phyloP scores from a whole-genome alignment of 495 filamentous ascomycete species.

The Annulohypoxylon nitens region DNA sequence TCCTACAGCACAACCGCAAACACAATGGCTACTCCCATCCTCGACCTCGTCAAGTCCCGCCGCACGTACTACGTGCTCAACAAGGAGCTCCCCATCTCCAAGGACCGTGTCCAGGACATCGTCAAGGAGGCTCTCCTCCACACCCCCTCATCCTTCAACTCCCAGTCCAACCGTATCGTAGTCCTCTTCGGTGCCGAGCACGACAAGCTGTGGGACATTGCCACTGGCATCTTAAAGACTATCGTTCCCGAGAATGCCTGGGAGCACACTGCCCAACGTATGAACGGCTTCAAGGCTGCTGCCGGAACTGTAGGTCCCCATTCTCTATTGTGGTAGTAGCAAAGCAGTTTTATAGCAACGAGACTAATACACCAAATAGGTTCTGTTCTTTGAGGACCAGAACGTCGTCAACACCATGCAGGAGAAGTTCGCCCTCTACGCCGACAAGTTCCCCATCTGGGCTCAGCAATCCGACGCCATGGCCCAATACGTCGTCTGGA shows the following conservation, averaged over 20 bases:
- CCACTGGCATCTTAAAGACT: slow-evolving; percentile 65
- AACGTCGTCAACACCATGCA: slow-evolving; percentile 64
- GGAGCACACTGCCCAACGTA: slow-evolving; percentile 59
- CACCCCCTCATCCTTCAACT: slow-evolving; percentile 74
- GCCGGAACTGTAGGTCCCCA: slow-evolving; percentile 66
- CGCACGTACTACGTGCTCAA: slow-evolving; percentile 71
- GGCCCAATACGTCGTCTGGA: slow-evolving; percentile 76
- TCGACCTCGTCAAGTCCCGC: slow-evolving; percentile 67
- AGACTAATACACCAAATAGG: slow-evolving; percentile 47
- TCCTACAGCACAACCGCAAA: slow-evolving; percentile 31
- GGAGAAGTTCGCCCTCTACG: slow-evolving; percentile 67
- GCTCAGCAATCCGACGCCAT: slow-evolving; percentile 73
- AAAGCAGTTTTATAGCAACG: slow-evolving; percentile 5
- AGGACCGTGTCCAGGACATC: slow-evolving; percentile 68
- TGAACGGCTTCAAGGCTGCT: slow-evolving; percentile 66
- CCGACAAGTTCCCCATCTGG: slow-evolving; percentile 73
- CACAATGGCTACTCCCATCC: slow-evolving; percentile 54
- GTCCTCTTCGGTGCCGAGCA: slow-evolving; percentile 73
- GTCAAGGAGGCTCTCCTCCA: slow-evolving; percentile 66
- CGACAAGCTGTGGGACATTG: slow-evolving; percentile 74
- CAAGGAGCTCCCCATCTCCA: slow-evolving; percentile 66
- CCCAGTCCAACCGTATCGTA: slow-evolving; percentile 71
- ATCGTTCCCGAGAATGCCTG: slow-evolving; percentile 69
- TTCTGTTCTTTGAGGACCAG: slow-evolving; percentile 75
- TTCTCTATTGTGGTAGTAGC: not conserved